Conservation (phyloP, 495 filamentous ascomycete species). For the Hypoxylon trugodes region DNA sequence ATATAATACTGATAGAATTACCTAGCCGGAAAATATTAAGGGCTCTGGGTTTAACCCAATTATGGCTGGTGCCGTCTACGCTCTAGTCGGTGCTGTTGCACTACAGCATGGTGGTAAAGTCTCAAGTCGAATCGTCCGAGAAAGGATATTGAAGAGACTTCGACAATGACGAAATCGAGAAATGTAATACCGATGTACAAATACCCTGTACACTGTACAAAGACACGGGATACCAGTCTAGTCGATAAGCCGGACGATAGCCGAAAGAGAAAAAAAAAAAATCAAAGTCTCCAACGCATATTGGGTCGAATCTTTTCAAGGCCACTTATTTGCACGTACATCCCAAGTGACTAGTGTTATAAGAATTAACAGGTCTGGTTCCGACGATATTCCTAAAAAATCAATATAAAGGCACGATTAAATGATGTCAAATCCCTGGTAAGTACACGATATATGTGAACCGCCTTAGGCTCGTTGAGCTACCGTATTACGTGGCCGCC, state of each 20-base stretch:
- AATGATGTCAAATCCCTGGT: too few species aligned
- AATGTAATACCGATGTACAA: conserved; percentile 29
- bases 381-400: too few species aligned
- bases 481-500: too few species aligned
- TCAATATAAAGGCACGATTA: too few species aligned
- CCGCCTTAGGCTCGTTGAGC: too few species aligned
- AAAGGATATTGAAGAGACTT: conserved; percentile 72
- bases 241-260: not conserved
- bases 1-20: conserved; percentile 23
- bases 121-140: conserved; percentile 76
- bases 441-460: too few species aligned
- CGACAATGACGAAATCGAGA: conserved; percentile 18
- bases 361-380: too few species aligned
- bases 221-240: conserved; percentile 22
- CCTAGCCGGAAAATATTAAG: conserved; percentile 73
- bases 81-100: conserved; percentile 86
- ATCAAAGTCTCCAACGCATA: not conserved
- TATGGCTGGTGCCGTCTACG: conserved; percentile 78
- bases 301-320: too few species aligned
- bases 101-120: conserved; percentile 83
- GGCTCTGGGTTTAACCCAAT: conserved; percentile 77
- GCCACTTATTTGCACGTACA: not conserved
- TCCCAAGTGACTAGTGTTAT: too few species aligned
- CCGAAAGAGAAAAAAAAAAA: too few species aligned
- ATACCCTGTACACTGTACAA: conserved; percentile 34